phyloP scores from a whole-genome alignment of 2,329 filamentous ascomycete genomes.

The Aspergillus pseudoterreus region DNA sequence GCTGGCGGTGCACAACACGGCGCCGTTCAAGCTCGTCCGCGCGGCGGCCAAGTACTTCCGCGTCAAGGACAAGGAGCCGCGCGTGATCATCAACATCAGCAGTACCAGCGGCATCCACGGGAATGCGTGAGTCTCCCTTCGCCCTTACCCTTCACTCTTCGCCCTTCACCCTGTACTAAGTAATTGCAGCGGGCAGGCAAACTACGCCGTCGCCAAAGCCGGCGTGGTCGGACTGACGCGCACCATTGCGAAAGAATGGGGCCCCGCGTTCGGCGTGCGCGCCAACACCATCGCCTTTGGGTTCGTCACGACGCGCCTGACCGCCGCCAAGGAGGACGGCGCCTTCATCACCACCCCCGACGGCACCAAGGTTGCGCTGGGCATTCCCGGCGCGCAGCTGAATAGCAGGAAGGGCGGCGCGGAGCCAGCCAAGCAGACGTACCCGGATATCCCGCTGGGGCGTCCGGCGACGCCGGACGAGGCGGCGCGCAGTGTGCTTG shows the following conservation, averaged over 20 bases:
- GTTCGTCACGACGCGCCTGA: constrained; percentile 73
- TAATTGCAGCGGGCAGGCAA: constrained; percentile 64
- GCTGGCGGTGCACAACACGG: constrained; percentile 75
- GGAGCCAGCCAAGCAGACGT: constrained; percentile 37
- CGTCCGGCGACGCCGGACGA: constrained; percentile 75
- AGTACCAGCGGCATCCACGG: constrained; percentile 79
- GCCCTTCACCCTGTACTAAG: no score
- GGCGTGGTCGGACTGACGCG: constrained; percentile 80
- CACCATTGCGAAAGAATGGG: constrained; percentile 91
- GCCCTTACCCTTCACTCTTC: no score
- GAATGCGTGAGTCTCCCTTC: constrained; percentile 54
- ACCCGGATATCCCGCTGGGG: constrained; percentile 72
- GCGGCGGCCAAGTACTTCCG: constrained; percentile 83
- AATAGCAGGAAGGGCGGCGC: constrained; percentile 20
- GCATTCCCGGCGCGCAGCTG: constrained; percentile 64
- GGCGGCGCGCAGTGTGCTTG: constrained; percentile 73
- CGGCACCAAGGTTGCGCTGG: constrained; percentile 70
- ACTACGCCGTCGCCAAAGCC: constrained; percentile 82
- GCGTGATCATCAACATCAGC: constrained; percentile 79
- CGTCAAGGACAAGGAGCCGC: constrained; percentile 74
- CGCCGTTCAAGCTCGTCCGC: constrained; percentile 78
- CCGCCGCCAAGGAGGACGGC: constrained; percentile 78
- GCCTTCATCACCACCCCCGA: constrained; percentile 73
- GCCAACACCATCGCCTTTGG: constrained; percentile 84
- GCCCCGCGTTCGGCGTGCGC: constrained; percentile 74